Evolutionary conservation across 345 rosid genomes (phyloP).

Genomic region (Theobroma cacao): DNA sequence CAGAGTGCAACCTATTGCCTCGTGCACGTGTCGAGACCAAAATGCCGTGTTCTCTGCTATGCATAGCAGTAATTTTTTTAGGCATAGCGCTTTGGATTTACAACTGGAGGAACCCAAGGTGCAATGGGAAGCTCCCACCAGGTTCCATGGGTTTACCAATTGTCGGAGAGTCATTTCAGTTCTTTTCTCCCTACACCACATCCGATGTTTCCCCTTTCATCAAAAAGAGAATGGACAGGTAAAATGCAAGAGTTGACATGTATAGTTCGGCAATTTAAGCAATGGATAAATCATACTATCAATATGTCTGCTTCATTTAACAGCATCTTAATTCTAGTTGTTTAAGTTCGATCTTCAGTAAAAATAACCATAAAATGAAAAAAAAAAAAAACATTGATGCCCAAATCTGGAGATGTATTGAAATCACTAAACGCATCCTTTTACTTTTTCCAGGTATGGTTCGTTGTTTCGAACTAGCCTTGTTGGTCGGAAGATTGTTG

Average conservation of each 20-base stretch:
- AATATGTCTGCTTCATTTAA: neutral
- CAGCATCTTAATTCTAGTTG: neutral
- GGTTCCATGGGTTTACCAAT: constrained; percentile 33
- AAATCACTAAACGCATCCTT: neutral
- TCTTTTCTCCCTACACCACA: constrained; percentile 18
- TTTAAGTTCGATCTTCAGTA: neutral
- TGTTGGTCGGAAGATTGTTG: neutral
- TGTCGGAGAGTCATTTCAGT: constrained; percentile 29
- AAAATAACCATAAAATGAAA: too few relatives aligned
- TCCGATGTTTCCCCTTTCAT: constrained; percentile 29
- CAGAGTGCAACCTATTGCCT: neutral
- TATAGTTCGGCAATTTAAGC: neutral
- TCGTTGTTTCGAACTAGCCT: constrained; percentile 12
- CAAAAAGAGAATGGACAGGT: constrained; percentile 25
- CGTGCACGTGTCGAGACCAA: neutral
- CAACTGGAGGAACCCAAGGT: constrained; percentile 24
- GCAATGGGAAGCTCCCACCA: constrained; percentile 31
- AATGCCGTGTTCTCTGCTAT: neutral
- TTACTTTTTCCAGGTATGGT: constrained; percentile 6
- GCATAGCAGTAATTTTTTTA: neutral
- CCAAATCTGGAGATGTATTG: neutral
- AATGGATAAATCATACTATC: neutral
- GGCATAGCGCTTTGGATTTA: constrained; percentile 21
- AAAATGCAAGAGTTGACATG: neutral
- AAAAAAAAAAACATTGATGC: neutral